Conservation (phyloP, 768 basidiomycete species). For the Tubosaeta sp. region DNA sequence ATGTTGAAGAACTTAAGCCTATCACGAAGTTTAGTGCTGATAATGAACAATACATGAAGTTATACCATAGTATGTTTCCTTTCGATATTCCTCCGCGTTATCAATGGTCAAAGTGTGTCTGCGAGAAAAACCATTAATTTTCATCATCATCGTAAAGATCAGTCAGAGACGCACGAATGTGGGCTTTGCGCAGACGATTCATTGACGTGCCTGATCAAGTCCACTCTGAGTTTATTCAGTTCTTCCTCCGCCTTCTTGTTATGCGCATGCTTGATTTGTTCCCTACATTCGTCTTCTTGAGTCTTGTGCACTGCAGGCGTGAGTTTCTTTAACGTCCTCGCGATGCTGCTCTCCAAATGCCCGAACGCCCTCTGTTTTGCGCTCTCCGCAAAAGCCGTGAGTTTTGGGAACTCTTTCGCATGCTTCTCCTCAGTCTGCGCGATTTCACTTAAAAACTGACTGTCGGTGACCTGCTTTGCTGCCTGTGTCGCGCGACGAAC, state of each 20-base stretch:
- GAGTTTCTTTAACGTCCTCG: constrained; percentile 8
- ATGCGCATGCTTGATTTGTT: not conserved
- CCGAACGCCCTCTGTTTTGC: not conserved
- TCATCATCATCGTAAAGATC: not conserved
- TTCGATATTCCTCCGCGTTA: not conserved
- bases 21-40: not conserved
- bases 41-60: not conserved
- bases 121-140: not conserved
- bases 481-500: not conserved
- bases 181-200: not conserved
- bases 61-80: not conserved
- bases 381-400: not conserved
- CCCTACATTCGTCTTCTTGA: not conserved
- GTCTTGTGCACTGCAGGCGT: constrained; percentile 4
- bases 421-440: not conserved
- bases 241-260: constrained; percentile 7
- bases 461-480: constrained; percentile 6
- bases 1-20: not conserved
- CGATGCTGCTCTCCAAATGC: not conserved
- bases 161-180: constrained; percentile 7
- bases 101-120: constrained; percentile 14
- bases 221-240: constrained; percentile 4
- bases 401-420: not conserved
- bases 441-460: constrained; percentile 13
- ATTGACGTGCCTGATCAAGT: constrained; percentile 20